Conservation (phyloP, 2,329 filamentous ascomycete genomes). For the Aspergillus hiratsukae region DNA sequence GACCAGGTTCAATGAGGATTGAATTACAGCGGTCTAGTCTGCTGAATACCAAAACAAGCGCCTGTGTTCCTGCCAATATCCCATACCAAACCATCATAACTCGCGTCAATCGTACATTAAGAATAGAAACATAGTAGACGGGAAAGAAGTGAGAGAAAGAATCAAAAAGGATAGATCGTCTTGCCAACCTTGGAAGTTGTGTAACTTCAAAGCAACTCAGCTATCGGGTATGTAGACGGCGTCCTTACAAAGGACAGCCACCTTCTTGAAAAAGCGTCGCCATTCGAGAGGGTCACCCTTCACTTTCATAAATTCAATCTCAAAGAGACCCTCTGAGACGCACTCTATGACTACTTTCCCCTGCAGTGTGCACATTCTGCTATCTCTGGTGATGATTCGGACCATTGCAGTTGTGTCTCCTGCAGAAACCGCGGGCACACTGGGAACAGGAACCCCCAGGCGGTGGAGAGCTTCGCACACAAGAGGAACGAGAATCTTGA, state of each 20-base stretch:
- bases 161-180: not conserved
- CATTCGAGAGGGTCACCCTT: conserved; percentile 97
- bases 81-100: conserved; percentile 9
- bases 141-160: conserved; percentile 2
- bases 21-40: not conserved
- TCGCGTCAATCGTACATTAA: conserved; percentile 15
- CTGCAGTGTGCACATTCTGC: conserved; percentile 43
- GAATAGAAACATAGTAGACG: not conserved
- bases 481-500: conserved; percentile 71
- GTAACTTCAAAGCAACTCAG: conserved; percentile 12
- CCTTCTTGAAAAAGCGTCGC: conserved; percentile 93
- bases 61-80: not conserved
- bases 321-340: conserved; percentile 60
- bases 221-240: conserved; percentile 63
- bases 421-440: conserved; percentile 41
- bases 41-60: not conserved
- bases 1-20: not conserved
- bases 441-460: conserved; percentile 71
- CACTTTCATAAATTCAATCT: conserved; percentile 87
- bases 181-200: not conserved
- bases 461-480: conserved; percentile 77
- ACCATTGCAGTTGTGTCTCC: conserved; percentile 57
- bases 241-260: conserved; percentile 83
- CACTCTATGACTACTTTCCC: conserved; percentile 43
- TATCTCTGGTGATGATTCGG: conserved; percentile 66